Base-by-base conservation (phyloP, 176 grass and related monocot genomes). In the Aegilops longissima region DNA sequence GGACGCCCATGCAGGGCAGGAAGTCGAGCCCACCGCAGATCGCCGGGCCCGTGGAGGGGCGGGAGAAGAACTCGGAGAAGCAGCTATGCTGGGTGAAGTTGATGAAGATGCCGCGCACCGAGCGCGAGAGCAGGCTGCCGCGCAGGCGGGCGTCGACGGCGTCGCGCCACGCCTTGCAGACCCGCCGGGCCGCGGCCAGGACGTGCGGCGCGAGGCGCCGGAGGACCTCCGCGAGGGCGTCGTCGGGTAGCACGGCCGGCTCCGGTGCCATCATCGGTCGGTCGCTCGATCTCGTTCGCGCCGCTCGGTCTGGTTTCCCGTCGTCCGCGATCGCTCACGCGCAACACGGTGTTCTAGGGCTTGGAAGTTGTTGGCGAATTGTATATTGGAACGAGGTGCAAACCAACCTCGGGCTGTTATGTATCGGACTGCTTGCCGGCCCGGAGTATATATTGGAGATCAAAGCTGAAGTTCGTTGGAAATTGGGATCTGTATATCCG, bases 141-240 rank as follows among this genome's bases (percentile, higher is more conserved):
- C 45, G 74, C 74, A 31, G 17, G 4, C 49, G 49, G 76, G 4
- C 30, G 76, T 78, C 76, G 17, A 78, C 9, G 17, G 9, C 2
- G 52, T 58, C 30, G 29, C 76, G 52, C 76, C 52, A 78, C 52
- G 40, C 21, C 23, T 3, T 74, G 40, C 71, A 74, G 40, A 74
- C 23, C 12, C n/a, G 12, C 71, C 40, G 40, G 38, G 39, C 25
- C 6, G 23, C 71, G 40, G 40, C 71, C 40, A 74, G 39, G 40
- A 24, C 6, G 21, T 8, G 40, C 12, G 71, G 71, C 40, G 39
- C 5, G 39, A 74, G 71, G 12, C 71, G 71, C n/a, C n/a, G 70
- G 70, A 73, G 69, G 69, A 72, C 10, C 20, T 72, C 69, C 20
- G n/a, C 70, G 70, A 73, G 70, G 70, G 40, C 70, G 36, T 72